Evolutionary conservation across 805 yeast genomes (phyloP).

Genomic region (Pichia insulana): DNA sequence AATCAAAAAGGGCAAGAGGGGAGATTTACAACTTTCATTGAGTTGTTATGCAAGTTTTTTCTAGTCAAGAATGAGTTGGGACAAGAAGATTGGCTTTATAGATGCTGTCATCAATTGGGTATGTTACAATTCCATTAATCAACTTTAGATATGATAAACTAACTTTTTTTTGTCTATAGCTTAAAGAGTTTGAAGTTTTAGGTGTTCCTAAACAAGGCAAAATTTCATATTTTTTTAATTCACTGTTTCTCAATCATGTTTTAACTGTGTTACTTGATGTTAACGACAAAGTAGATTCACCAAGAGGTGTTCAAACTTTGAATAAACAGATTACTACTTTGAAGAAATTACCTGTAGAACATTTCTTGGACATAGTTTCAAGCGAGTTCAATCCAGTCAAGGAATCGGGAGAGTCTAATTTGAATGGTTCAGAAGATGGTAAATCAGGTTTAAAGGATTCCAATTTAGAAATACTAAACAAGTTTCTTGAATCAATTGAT

Average conservation of each 20-base stretch:
- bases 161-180: slow-evolving; percentile 1
- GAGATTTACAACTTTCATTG: too few relatives aligned
- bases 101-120: background rate
- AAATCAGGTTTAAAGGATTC: background rate
- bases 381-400: slow-evolving; percentile 2
- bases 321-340: background rate
- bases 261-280: slow-evolving; percentile 15
- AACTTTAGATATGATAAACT: background rate
- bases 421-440: background rate
- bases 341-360: slow-evolving; percentile 1
- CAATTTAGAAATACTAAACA: slow-evolving; percentile 1
- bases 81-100: background rate
- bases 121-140: background rate
- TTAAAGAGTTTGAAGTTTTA: slow-evolving; percentile 6
- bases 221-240: slow-evolving; percentile 8
- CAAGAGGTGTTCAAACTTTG: background rate
- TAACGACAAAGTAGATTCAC: slow-evolving; percentile 12
- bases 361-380: slow-evolving; percentile 3
- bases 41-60: too few relatives aligned
- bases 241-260: slow-evolving; percentile 14
- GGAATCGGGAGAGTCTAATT: too few relatives aligned
- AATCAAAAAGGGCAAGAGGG: background rate
- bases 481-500: slow-evolving; percentile 5
- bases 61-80: background rate
- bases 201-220: slow-evolving; percentile 3